Conservation (phyloP, 2,329 filamentous ascomycete species). For the Hymenoscyphus fraxineus region DNA sequence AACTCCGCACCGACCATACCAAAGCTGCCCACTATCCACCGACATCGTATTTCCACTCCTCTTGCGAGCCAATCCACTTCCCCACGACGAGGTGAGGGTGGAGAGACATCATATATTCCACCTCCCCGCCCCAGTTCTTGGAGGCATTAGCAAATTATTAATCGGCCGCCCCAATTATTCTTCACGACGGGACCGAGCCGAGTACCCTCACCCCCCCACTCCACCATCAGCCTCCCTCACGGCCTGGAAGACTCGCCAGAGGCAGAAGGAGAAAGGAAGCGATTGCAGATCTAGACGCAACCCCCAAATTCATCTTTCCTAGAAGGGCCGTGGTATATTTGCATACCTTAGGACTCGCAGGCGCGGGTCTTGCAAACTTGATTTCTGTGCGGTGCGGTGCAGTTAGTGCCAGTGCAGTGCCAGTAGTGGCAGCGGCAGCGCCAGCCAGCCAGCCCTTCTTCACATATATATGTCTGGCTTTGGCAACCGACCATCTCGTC, state of each 20-base stretch:
- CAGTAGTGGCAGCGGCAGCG: too few species aligned
- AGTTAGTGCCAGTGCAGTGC: too few species aligned
- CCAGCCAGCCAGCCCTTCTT: too few species aligned
- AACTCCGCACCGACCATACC: neutral
- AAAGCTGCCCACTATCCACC: neutral
- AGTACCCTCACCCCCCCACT: neutral
- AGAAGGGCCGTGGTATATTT: neutral
- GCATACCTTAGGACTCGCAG: neutral
- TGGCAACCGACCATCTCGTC: constrained; percentile 1
- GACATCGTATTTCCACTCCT: neutral
- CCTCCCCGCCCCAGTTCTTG: neutral
- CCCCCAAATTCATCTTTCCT: neutral
- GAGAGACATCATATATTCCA: neutral
- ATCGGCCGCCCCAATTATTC: neutral
- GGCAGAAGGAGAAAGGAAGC: constrained; percentile 1
- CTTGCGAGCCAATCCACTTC: neutral
- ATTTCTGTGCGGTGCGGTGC: neutral
- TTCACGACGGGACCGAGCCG: neutral
- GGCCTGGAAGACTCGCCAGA: neutral
- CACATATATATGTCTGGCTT: neutral
- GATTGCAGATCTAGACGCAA: neutral
- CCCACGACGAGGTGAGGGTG: neutral
- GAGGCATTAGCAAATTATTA: neutral
- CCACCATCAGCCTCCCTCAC: neutral
- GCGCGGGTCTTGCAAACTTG: neutral